Conservation (phyloP, 2,329 filamentous ascomycete species). For the Talaromyces marneffei region DNA sequence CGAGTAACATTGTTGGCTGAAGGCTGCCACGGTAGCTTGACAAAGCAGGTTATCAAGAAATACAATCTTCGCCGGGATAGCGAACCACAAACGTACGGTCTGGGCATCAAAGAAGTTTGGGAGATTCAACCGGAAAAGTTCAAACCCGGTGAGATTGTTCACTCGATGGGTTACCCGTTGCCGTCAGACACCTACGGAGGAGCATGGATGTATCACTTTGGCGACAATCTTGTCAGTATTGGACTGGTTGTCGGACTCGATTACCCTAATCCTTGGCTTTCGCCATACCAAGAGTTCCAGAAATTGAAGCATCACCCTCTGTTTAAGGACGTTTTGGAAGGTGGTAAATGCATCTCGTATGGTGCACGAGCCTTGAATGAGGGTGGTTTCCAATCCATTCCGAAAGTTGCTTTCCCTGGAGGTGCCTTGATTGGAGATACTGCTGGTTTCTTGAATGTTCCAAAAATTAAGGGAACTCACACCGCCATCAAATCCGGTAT, state of each 20-base stretch:
- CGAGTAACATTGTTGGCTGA: slow-evolving; percentile 86
- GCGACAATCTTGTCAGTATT: slow-evolving; percentile 88
- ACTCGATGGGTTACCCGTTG: slow-evolving; percentile 90
- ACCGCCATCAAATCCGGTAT: slow-evolving; percentile 97
- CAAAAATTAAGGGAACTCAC: slow-evolving; percentile 97
- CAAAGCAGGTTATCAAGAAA: slow-evolving; percentile 90
- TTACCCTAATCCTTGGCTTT: slow-evolving; percentile 94
- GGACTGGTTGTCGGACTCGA: slow-evolving; percentile 90
- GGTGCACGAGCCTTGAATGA: slow-evolving; percentile 87
- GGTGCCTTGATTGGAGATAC: slow-evolving; percentile 94
- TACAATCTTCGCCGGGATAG: slow-evolving; percentile 84
- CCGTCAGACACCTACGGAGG: slow-evolving; percentile 87
- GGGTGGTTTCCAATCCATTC: slow-evolving; percentile 95
- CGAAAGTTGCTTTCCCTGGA: slow-evolving; percentile 92
- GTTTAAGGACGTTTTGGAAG: slow-evolving; percentile 79
- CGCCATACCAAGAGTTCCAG: slow-evolving; percentile 93
- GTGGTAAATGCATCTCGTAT: slow-evolving; percentile 96
- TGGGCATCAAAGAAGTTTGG: slow-evolving; percentile 97
- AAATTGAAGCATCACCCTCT: slow-evolving; percentile 98
- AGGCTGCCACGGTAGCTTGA: slow-evolving; percentile 91
- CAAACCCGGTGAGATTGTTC: slow-evolving; percentile 73
- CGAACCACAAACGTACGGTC: slow-evolving; percentile 89
- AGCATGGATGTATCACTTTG: slow-evolving; percentile 99
- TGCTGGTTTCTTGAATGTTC: slow-evolving; percentile 92
- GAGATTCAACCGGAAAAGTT: slow-evolving; percentile 92